Conservation (phyloP, 352 stramenopile species). For the Phytophthora hybrid region DNA sequence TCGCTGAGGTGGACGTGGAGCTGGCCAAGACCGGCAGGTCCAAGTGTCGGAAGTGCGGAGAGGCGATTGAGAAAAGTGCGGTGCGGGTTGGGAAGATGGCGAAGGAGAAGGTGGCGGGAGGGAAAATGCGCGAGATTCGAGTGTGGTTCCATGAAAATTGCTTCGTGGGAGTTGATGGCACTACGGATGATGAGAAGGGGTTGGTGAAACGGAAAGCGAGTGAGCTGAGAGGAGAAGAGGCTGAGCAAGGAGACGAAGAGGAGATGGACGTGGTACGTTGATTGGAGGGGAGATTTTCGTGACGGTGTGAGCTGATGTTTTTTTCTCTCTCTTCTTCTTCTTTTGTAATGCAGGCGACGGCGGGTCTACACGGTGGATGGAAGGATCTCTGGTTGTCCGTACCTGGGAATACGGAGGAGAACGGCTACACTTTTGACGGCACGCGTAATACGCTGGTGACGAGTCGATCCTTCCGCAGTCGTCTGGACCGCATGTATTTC, state of each 20-base stretch:
- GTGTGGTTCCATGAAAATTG: conserved; percentile 72
- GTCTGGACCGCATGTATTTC: too few species aligned
- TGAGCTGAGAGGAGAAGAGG: conserved; percentile 22
- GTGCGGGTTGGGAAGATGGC: conserved; percentile 63
- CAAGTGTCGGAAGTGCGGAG: conserved; percentile 62
- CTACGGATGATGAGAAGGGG: conserved; percentile 53
- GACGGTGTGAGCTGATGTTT: neutral
- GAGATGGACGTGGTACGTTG: conserved; percentile 35
- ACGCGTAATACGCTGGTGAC: too few species aligned
- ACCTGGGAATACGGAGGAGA: too few species aligned
- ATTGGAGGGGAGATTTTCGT: neutral
- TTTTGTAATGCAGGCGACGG: too few species aligned
- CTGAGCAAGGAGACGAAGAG: conserved; percentile 9
- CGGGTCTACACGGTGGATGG: too few species aligned
- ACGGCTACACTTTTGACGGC: too few species aligned
- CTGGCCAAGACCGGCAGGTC: conserved; percentile 57
- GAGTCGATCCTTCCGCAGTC: too few species aligned
- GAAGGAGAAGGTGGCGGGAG: conserved; percentile 56
- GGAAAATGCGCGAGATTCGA: conserved; percentile 55
- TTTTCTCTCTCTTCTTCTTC: neutral
- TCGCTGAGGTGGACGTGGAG: conserved; percentile 63
- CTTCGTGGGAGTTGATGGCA: conserved; percentile 42
- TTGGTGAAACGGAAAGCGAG: conserved; percentile 32
- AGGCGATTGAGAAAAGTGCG: conserved; percentile 53
- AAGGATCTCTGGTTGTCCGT: too few species aligned